Evolutionary conservation across 2,329 filamentous ascomycete species (phyloP).

Genomic region (Pleurostoma richardsiae): DNA sequence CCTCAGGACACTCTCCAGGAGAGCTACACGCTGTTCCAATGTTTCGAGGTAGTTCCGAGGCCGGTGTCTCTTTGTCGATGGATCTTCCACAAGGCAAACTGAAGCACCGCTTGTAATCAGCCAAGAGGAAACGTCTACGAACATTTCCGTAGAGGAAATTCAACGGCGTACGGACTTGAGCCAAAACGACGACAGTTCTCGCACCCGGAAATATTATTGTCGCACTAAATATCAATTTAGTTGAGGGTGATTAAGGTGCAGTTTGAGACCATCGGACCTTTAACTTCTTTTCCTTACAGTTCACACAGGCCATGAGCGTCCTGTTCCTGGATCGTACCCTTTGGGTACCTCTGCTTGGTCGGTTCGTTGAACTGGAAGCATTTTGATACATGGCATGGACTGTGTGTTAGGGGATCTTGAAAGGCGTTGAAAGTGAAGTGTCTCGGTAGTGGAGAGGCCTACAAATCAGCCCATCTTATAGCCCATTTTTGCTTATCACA

Average conservation of each 20-base stretch:
- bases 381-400: too few relatives aligned
- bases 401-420: too few relatives aligned
- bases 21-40: conserved; percentile 18
- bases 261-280: conserved; percentile 4
- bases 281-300: conserved; percentile 12
- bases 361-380: too few relatives aligned
- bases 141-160: neutral
- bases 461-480: too few relatives aligned
- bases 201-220: conserved; percentile 4
- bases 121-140: neutral
- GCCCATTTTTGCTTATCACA: too few relatives aligned
- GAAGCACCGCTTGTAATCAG: neutral
- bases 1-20: conserved; percentile 12
- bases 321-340: conserved; percentile 3
- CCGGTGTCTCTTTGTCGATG: conserved; percentile 14
- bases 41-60: conserved; percentile 24
- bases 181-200: conserved; percentile 5
- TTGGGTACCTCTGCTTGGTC: neutral
- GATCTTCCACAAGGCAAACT: conserved; percentile 19
- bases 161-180: neutral
- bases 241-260: too few relatives aligned
- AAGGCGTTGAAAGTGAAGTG: too few relatives aligned
- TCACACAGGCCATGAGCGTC: conserved; percentile 10
- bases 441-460: too few relatives aligned
- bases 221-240: conserved; percentile 4